Conservation (phyloP, 176 grass and related monocot species). For the Hordeum marinum region DNA sequence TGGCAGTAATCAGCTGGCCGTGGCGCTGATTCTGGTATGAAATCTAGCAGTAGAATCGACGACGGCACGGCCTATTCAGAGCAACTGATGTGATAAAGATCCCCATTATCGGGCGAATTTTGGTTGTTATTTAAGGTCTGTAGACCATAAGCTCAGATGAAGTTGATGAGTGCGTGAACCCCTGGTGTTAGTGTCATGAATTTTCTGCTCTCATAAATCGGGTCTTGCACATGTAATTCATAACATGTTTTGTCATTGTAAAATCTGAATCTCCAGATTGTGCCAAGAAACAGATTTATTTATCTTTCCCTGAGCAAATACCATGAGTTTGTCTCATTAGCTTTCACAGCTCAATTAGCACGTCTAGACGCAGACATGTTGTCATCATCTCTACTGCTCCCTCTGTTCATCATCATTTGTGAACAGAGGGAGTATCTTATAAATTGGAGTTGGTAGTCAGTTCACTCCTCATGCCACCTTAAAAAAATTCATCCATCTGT, state of each 20-base stretch:
- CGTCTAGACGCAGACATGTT: no score
- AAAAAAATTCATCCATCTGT: no score
- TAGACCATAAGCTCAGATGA: neutral
- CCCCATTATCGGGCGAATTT: neutral
- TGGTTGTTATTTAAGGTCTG: neutral
- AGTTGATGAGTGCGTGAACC: neutral
- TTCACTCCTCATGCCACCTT: no score
- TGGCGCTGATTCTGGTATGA: neutral
- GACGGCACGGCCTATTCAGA: neutral
- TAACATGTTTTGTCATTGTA: neutral
- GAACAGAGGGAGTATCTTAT: no score
- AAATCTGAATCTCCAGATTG: neutral
- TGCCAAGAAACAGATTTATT: conserved; percentile 7
- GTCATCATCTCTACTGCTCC: no score
- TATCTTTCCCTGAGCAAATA: neutral
- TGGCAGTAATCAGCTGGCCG: neutral
- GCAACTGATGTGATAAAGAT: neutral
- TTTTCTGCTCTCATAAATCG: conserved; percentile 10
- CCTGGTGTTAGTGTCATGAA: neutral
- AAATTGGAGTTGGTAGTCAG: no score
- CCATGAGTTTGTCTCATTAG: no score
- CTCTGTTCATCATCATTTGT: no score
- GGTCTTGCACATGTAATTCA: neutral
- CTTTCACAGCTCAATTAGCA: no score
- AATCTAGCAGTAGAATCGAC: neutral